Percentiles rank a stretch among this genome's conserved stretches.
These are phyloP conservation scores for Solanum chacoense DNA, from an alignment of 305 asterid genomes.

Conservation along the genomic window DNA sequence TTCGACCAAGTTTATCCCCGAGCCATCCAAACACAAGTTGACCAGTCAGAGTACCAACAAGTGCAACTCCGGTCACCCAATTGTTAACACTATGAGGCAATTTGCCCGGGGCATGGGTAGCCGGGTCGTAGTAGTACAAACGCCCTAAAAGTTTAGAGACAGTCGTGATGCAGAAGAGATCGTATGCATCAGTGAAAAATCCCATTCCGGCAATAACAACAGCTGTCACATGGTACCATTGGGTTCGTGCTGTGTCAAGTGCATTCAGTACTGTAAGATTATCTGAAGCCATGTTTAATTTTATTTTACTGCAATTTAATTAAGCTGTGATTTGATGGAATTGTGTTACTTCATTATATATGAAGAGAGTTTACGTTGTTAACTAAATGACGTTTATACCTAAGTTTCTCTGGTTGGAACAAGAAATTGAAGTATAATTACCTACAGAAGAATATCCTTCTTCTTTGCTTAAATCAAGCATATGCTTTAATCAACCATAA, in stretches of 20 bases:
- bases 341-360: neutral
- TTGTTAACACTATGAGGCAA: conserved; percentile 41
- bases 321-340: neutral
- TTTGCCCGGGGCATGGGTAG: conserved; percentile 25
- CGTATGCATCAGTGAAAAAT: neutral
- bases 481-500: neutral
- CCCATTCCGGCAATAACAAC: conserved; percentile 20
- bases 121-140: neutral
- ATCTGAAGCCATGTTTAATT: conserved; percentile 31
- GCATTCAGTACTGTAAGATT: conserved; percentile 43
- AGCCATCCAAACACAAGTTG: conserved; percentile 54
- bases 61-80: conserved; percentile 36
- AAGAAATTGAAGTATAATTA: neutral
- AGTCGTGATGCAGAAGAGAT: conserved; percentile 5
- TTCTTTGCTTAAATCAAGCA: neutral
- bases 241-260: conserved; percentile 48
- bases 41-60: conserved; percentile 45
- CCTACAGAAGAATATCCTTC: neutral
- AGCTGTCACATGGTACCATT: conserved; percentile 48
- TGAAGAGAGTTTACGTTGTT: no score
- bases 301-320: neutral
- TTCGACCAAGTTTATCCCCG: conserved; percentile 50
- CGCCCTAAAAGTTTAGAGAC: neutral
- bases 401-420: neutral
- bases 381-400: neutral